Evolutionary conservation across 768 basidiomycete genomes (phyloP), one percentile per base, ranked within the genome.

Genomic region (Boletellus ananas): DNA sequence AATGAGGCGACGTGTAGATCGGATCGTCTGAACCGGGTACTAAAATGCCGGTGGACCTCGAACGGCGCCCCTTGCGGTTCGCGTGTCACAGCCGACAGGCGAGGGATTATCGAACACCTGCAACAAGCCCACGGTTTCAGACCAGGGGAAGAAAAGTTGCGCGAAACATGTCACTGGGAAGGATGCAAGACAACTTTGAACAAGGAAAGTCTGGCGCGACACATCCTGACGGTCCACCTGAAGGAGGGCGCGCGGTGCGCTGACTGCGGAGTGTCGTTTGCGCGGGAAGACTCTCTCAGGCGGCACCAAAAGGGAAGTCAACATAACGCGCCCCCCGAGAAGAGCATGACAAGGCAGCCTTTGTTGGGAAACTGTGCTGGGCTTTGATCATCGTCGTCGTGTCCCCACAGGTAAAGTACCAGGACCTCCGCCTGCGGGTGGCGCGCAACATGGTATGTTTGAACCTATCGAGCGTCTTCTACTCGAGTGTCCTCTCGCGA

Each of bases 231-330:
- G 11, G 55, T 69, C 0, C 67, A 67, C 34, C 37, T 59, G 12
- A 61, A 51, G 50, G 43, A 58, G 18, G 43, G 25, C 17, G 52
- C 46, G 2, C 29, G 40, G 1, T 69, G 67, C 5, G 0, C 3
- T 2, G 10, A 39, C 9, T 67, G 67, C 17, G 54, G 59, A 21
- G 2, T 41, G 41, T 14, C 0, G 10, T 67, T 69, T 56, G 61
- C 67, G 31, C 63, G 67, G 0, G 60, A 52, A n/a, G 65, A 67
- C 21, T 67, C 65, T 1, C 50, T 69, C 17, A 64, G 54, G 54
- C 56, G 65, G 9, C 65, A 66, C 23, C 16, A 46, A 0, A 66
- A 53, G 31, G 58, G 61, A 20, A 27, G 47, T 21, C 46, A 50
- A 6, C 59, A 64, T 14, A 51, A 51, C 3, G 34, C 13, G 1